Conservation (phyloP, 2,329 filamentous ascomycete species). For the Camillea tinctor region DNA sequence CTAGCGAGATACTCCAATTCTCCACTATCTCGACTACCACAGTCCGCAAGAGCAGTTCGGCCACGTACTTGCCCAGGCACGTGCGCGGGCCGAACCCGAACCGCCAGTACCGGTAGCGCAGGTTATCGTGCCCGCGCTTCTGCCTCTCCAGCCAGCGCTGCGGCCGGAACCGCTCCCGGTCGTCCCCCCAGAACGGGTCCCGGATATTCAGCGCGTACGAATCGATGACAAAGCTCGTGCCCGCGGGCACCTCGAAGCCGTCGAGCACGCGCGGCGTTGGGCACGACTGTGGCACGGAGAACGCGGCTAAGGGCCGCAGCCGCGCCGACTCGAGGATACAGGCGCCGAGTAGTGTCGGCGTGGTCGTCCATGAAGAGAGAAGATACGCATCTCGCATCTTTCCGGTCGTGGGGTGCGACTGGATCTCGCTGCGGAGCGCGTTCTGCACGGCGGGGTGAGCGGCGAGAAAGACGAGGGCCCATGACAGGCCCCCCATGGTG, state of each 20-base stretch:
- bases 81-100: conserved; percentile 40
- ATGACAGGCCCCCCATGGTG: conserved; percentile 38
- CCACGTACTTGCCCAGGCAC: conserved; percentile 38
- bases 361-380: too few species aligned
- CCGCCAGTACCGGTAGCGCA: conserved; percentile 36
- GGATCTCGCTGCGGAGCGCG: conserved; percentile 25
- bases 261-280: conserved; percentile 32
- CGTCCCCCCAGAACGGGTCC: too few species aligned
- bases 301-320: conserved; percentile 35
- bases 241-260: conserved; percentile 32
- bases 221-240: conserved; percentile 37
- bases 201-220: conserved; percentile 36
- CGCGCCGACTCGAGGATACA: conserved; percentile 36
- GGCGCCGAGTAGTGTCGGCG: too few species aligned
- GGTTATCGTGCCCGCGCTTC: conserved; percentile 3
- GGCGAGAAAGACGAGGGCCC: conserved; percentile 40
- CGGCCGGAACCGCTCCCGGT: conserved; percentile 35
- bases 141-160: conserved; percentile 16
- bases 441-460: conserved; percentile 28
- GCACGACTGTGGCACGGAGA: conserved; percentile 37
- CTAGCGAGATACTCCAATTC: conserved; percentile 7
- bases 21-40: background rate
- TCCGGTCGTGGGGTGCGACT: too few species aligned
- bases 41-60: conserved; percentile 25
- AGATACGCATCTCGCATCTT: too few species aligned